These are phyloP conservation scores for Penicillium cosmopolitanum DNA, from an alignment of 495 filamentous ascomycete species.

Conservation along the genomic window DNA sequence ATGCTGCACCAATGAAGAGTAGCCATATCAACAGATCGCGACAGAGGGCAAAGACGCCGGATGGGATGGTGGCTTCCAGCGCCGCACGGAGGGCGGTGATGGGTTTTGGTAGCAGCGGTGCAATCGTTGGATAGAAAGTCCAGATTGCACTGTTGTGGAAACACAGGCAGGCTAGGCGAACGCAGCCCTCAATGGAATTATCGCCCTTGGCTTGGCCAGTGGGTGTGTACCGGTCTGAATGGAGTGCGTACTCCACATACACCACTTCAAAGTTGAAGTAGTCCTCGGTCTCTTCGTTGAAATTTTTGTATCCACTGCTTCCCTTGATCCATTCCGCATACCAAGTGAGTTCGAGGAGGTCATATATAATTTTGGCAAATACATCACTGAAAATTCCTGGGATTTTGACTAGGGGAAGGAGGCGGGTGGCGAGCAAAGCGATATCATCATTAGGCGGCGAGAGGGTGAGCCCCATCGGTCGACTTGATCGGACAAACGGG, in stretches of 20 bases:
- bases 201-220: slow-evolving; percentile 64
- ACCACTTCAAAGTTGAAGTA: slow-evolving; percentile 54
- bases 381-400: slow-evolving; percentile 43
- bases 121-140: slow-evolving; percentile 49
- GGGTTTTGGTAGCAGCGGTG: slow-evolving; percentile 43
- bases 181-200: slow-evolving; percentile 48
- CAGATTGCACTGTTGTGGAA: slow-evolving; percentile 54
- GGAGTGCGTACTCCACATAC: slow-evolving; percentile 47
- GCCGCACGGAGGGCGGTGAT: slow-evolving; percentile 43
- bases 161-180: slow-evolving; percentile 45
- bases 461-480: slow-evolving; percentile 41
- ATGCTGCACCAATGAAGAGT: slow-evolving; percentile 44
- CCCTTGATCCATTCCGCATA: slow-evolving; percentile 50
- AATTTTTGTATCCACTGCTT: slow-evolving; percentile 34
- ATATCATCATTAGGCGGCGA: slow-evolving; percentile 42
- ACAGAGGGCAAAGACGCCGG: slow-evolving; percentile 42
- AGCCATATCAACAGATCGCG: slow-evolving; percentile 47
- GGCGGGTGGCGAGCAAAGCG: slow-evolving; percentile 38
- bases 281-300: slow-evolving; percentile 45
- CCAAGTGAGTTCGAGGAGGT: slow-evolving; percentile 45
- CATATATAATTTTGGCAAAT: slow-evolving; percentile 40
- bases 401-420: slow-evolving; percentile 42
- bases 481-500: slow-evolving; percentile 44
- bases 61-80: slow-evolving; percentile 40
- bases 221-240: slow-evolving; percentile 57